Conservation (phyloP, 1,139 yeast genomes). For the Candida freyschussii region DNA sequence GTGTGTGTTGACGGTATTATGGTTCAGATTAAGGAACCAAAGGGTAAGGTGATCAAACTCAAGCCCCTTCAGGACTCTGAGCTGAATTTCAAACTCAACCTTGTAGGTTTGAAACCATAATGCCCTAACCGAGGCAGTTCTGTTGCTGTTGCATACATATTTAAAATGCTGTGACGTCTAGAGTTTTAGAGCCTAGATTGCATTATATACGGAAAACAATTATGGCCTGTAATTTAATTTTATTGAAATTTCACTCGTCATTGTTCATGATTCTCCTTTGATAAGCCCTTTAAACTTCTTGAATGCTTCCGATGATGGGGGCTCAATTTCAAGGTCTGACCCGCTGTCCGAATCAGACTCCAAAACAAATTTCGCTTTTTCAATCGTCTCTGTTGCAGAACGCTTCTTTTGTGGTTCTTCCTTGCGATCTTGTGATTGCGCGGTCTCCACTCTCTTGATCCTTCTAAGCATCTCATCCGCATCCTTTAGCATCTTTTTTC, state of each 20-base stretch:
- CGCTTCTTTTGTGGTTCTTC: too few relatives aligned
- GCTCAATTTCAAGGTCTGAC: conserved; percentile 10
- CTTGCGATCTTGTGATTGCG: too few relatives aligned
- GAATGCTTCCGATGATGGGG: conserved; percentile 1
- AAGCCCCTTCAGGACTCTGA: conserved; percentile 7
- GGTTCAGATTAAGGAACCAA: conserved; percentile 12
- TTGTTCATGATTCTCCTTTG: neutral
- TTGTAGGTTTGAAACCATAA: conserved; percentile 11
- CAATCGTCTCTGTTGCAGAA: too few relatives aligned
- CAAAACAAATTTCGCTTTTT: neutral
- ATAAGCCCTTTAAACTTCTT: conserved; percentile 4
- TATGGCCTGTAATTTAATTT: too few relatives aligned
- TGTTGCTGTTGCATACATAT: too few relatives aligned
- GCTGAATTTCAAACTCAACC: conserved; percentile 7
- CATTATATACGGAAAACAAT: too few relatives aligned
- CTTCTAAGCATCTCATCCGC: conserved; percentile 20
- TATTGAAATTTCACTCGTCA: too few relatives aligned
- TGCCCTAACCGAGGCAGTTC: too few relatives aligned
- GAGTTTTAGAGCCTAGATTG: too few relatives aligned
- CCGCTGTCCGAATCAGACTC: conserved; percentile 5
- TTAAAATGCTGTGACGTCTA: too few relatives aligned
- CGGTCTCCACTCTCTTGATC: conserved; percentile 7
- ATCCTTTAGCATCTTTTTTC: conserved; percentile 25
- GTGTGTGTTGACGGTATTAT: conserved; percentile 15
- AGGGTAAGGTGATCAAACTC: conserved; percentile 12